Evolutionary conservation across 2,329 filamentous ascomycete genomes (phyloP), one percentile per base, ranked within the genome.

Genomic region (Pseudopyricularia javanii): DNA sequence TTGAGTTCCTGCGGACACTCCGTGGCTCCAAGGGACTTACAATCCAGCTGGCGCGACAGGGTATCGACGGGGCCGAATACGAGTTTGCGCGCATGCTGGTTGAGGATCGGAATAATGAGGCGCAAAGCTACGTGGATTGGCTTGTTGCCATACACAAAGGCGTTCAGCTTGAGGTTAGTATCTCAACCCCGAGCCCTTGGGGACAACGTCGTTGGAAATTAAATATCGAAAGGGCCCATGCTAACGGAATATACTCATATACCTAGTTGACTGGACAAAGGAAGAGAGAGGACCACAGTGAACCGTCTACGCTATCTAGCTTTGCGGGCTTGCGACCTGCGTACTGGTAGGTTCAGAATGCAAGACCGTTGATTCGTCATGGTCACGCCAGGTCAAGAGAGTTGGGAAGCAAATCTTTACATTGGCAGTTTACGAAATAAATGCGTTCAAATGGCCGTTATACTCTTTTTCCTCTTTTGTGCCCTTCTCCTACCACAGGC

Each of bases 111-210:
- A 97, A 97, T 67, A 95, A 95, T 60, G 93, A 98, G 71, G 93
- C 93, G 34, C 91, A 95, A 70, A 95, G 88, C 65, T 98, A 97
- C 68, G 93, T 97, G 33, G 93, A 98, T 70, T 98, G 93, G 93
- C 75, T 98, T 62, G 93, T 98, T 54, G 88, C 95, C 68, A 78
- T 97, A 57, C 93, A 98, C 70, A 85, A 91, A 61, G 84, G 87
- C 59, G 93, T 98, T 58, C 91, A 95, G 65, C 74, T 95, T 58
- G 93, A 98, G 78, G 82, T 85, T 67, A 69, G 78, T 69, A 24
- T 20, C 35, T 45, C 50, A 9, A 30, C 4, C 28, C 9, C 28
- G 28, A 9, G 28, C 28, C 4, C 28, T 30, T 30, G 9, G 5
- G 9, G 28, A 45, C 3, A 45, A 14, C 22, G 53, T 9, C 55